Percentiles rank a stretch among this genome's conserved stretches.
phyloP scores from a whole-genome alignment of 306 rosid species.

The Alnus glutinosa region DNA sequence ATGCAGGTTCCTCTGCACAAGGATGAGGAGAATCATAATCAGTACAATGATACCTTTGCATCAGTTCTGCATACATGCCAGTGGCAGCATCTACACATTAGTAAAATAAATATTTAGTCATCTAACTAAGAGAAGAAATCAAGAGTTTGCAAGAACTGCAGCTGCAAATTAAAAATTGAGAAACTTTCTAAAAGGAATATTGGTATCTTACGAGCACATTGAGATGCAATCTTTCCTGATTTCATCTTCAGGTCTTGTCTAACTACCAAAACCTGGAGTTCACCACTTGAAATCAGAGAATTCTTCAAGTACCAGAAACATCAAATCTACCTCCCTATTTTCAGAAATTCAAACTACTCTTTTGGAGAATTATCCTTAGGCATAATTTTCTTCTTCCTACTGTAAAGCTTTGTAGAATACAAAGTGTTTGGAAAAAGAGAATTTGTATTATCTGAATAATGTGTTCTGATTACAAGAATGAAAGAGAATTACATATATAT shows the following conservation, averaged over 20 bases:
- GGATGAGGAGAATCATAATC: conserved; percentile 15
- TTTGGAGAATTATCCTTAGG: neutral
- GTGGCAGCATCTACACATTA: conserved; percentile 83
- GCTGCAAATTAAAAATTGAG: conserved; percentile 2
- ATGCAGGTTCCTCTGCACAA: conserved; percentile 12
- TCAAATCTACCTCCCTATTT: neutral
- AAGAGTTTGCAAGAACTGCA: conserved; percentile 5
- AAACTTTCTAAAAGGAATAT: conserved; percentile 7
- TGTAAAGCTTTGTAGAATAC: no score
- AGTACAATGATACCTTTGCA: conserved; percentile 58
- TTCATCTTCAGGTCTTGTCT: conserved; percentile 92
- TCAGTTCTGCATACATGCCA: conserved; percentile 76
- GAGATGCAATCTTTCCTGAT: conserved; percentile 92
- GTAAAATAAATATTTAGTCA: conserved; percentile 20
- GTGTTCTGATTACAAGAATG: no score
- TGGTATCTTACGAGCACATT: conserved; percentile 86
- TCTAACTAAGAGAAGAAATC: conserved; percentile 5
- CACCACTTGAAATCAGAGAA: conserved; percentile 28
- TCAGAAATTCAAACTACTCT: neutral
- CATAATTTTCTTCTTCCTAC: no score
- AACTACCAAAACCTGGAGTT: conserved; percentile 72
- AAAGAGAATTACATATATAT: no score
- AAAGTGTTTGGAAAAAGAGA: no score
- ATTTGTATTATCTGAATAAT: no score
- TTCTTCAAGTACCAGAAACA: conserved; percentile 13